A percentile compares a stretch with the other conserved stretches of the same genome.
Conservation (phyloP, 116 monocot genomes). For the Trichopus zeylanicus region DNA sequence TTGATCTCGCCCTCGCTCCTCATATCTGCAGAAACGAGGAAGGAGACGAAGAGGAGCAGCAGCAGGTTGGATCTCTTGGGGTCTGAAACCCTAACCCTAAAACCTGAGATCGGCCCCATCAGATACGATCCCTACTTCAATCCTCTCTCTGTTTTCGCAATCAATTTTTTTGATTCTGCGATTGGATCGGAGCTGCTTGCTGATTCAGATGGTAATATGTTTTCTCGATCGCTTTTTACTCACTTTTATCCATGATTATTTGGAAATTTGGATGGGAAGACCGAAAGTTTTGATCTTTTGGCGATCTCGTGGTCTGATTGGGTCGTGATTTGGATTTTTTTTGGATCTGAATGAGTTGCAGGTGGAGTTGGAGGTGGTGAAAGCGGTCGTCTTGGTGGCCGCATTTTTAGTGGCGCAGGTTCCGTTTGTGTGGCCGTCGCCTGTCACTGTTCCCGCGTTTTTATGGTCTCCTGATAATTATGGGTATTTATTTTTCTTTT, state of each 20-base stretch:
- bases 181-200: too few species aligned
- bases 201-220: not conserved
- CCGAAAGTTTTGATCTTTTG: too few species aligned
- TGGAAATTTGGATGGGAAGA: too few species aligned
- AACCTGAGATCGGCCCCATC: not conserved
- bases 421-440: not conserved
- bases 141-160: too few species aligned
- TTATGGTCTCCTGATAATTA: constrained; percentile 18
- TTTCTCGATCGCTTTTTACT: not conserved
- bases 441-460: constrained; percentile 27
- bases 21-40: not conserved
- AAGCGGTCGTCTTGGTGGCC: constrained; percentile 6
- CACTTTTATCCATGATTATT: not conserved
- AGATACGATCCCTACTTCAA: not conserved
- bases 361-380: constrained; percentile 10
- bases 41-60: not conserved
- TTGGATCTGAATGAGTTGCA: not conserved
- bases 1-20: not conserved
- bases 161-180: not conserved
- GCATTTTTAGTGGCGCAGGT: constrained; percentile 1
- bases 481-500: constrained; percentile 4
- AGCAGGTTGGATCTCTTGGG: not conserved
- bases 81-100: not conserved
- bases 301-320: too few species aligned
- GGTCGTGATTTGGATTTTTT: not conserved